Evolutionary conservation across 495 filamentous ascomycete species (phyloP).

Genomic region (Trichoderma orchidacearum): DNA sequence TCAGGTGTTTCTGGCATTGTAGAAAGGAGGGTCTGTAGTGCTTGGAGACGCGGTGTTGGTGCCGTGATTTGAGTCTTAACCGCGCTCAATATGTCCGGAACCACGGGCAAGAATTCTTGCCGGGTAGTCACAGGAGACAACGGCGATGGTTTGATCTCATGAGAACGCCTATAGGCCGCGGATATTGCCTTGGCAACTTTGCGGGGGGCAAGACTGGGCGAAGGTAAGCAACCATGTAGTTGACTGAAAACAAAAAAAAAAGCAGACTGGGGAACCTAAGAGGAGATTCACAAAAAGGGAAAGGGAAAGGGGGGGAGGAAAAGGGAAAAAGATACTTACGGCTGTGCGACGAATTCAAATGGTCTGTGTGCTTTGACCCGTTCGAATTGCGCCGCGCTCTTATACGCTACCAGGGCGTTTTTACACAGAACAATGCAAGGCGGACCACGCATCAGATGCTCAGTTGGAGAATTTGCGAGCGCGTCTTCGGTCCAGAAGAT

Average conservation of each 20-base stretch:
- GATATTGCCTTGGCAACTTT: constrained; percentile 45
- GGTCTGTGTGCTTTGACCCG: constrained; percentile 8
- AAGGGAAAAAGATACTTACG: constrained; percentile 9
- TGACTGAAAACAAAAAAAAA: too few species aligned
- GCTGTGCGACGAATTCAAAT: constrained; percentile 16
- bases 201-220: constrained; percentile 36
- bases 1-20: background rate
- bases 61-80: background rate
- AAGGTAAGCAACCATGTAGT: constrained; percentile 5
- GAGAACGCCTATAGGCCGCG: constrained; percentile 17
- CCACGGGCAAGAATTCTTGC: background rate
- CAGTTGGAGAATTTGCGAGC: background rate
- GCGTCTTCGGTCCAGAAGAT: constrained; percentile 6
- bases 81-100: background rate
- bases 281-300: background rate
- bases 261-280: background rate
- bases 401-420: constrained; percentile 14
- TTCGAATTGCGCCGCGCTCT: constrained; percentile 7
- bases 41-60: background rate
- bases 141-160: constrained; percentile 1
- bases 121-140: background rate
- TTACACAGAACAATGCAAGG: constrained; percentile 8
- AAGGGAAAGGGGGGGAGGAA: background rate
- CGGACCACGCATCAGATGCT: background rate
- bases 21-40: background rate